Conservation (phyloP, 176 grass and related monocot species). For the Zea luxurians region DNA sequence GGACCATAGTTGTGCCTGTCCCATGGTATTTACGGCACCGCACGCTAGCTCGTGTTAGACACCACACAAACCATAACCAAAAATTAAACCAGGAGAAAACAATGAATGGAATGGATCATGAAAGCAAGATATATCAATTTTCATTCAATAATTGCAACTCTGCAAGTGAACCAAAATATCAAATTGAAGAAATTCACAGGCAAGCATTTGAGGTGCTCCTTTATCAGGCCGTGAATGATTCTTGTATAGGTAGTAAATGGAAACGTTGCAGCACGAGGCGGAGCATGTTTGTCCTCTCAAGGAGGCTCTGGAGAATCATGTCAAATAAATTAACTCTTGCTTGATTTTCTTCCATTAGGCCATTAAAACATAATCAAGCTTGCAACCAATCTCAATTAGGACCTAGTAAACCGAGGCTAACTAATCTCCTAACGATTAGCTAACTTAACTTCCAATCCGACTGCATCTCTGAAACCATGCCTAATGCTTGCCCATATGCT, state of each 20-base stretch:
- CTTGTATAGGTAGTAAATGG: not conserved
- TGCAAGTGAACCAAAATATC: not conserved
- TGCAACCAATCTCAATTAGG: not conserved
- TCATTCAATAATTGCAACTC: not conserved
- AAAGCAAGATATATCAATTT: conserved; percentile 4
- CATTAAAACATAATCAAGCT: too few relatives aligned
- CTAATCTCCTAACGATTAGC: not conserved
- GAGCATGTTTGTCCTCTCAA: not conserved
- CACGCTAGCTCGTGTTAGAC: not conserved
- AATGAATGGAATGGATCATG: not conserved
- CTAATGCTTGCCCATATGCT: not conserved
- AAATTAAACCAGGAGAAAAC: not conserved
- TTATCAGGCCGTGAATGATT: not conserved
- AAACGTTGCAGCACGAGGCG: not conserved
- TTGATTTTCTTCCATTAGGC: not conserved
- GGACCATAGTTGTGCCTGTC: not conserved
- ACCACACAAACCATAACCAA: not conserved
- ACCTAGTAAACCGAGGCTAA: not conserved
- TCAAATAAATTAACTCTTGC: not conserved
- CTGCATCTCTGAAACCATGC: not conserved
- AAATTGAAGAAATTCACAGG: conserved; percentile 8
- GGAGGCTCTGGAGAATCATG: not conserved
- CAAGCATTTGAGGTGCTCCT: not conserved
- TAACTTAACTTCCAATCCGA: not conserved
- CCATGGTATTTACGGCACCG: not conserved